Conservation (phyloP, 2,329 filamentous ascomycete genomes). For the Zasmidium cellare region DNA sequence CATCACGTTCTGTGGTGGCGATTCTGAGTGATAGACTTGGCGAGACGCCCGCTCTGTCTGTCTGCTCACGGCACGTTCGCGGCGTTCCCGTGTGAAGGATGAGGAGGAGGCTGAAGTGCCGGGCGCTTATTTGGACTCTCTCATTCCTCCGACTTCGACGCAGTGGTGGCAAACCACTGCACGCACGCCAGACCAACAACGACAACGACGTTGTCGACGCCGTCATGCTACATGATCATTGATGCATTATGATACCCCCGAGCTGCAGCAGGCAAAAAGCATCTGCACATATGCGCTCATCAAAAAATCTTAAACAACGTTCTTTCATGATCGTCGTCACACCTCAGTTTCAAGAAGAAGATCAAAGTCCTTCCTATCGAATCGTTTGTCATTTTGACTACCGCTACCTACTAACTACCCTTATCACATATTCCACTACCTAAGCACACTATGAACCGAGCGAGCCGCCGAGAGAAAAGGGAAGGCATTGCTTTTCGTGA, state of each 20-base stretch:
- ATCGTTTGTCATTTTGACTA: slow-evolving; percentile 6
- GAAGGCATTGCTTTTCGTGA: background rate
- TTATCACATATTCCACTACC: background rate
- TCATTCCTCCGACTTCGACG: background rate
- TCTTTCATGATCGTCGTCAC: background rate
- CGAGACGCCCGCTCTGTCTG: background rate
- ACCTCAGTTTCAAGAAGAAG: background rate
- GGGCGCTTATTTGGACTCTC: background rate
- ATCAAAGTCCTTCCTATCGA: background rate
- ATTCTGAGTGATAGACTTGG: background rate
- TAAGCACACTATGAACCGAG: too few species aligned
- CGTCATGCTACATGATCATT: too few species aligned
- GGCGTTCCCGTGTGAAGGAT: background rate
- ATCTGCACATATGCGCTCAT: too few species aligned
- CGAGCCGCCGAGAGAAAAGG: background rate
- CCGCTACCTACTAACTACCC: slow-evolving; percentile 1
- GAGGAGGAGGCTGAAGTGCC: background rate
- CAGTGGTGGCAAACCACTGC: too few species aligned
- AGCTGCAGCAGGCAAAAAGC: background rate
- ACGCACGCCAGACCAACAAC: too few species aligned
- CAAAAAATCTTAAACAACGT: too few species aligned
- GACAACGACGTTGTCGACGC: too few species aligned
- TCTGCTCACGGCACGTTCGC: background rate
- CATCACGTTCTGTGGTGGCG: background rate
- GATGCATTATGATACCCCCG: background rate